phyloP scores from a whole-genome alignment of 129 eudicot species.

The Escallonia rubra region DNA sequence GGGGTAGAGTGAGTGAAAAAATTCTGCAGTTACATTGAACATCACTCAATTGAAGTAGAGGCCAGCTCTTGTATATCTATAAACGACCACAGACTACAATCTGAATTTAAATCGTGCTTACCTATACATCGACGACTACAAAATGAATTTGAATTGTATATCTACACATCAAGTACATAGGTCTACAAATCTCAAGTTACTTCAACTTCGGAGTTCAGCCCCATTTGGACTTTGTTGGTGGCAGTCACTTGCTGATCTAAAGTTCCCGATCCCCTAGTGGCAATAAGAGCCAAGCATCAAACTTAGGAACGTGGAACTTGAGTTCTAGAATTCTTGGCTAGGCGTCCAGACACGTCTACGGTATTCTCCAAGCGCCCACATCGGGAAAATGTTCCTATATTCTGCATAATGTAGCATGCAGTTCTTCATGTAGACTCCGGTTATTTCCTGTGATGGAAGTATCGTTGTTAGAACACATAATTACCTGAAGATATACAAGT shows the following conservation, averaged over 20 bases:
- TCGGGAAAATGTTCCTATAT: constrained; percentile 7
- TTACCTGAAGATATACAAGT: not conserved
- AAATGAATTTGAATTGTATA: no score
- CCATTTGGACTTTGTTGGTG: no score
- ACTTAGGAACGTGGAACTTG: not conserved
- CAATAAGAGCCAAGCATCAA: not conserved
- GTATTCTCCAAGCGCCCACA: constrained; percentile 17
- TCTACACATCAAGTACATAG: no score
- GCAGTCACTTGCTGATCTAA: not conserved
- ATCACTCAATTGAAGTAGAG: no score
- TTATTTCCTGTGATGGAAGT: constrained; percentile 8
- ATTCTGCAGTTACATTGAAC: no score
- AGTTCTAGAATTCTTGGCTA: not conserved
- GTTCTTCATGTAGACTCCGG: constrained; percentile 16
- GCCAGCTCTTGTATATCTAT: no score
- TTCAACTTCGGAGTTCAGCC: no score
- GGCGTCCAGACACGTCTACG: constrained; percentile 14
- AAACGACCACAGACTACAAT: no score
- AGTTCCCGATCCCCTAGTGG: not conserved
- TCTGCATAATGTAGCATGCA: constrained; percentile 15
- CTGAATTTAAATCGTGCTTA: no score
- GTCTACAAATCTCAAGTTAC: no score
- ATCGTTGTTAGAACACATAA: not conserved
- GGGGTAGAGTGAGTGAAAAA: no score
- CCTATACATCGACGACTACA: no score